Evolutionary conservation across 768 basidiomycete species (phyloP).

Genomic region (Clitopilus hobsonii): DNA sequence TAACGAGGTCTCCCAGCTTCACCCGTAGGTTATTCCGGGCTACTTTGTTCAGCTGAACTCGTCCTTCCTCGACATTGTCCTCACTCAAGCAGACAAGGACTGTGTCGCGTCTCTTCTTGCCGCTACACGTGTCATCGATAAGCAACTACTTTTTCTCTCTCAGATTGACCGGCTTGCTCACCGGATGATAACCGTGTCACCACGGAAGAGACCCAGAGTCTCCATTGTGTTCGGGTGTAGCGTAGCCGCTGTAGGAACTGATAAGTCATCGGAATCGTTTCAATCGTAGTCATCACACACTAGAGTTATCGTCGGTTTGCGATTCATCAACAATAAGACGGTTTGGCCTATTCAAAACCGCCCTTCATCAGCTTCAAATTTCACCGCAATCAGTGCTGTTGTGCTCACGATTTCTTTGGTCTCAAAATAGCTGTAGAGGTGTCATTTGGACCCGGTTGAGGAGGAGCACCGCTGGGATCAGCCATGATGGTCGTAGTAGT

Average conservation of each 20-base stretch:
- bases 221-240: conserved; percentile 98
- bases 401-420: conserved; percentile 93
- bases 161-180: conserved; percentile 23
- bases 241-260: conserved; percentile 70
- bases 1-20: conserved; percentile 94
- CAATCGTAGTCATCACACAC: conserved; percentile 31
- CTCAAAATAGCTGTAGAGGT: conserved; percentile 92
- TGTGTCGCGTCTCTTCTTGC: conserved; percentile 96
- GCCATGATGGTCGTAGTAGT: conserved; percentile 39
- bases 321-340: conserved; percentile 97
- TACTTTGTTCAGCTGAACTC: conserved; percentile 98
- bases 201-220: conserved; percentile 85
- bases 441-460: conserved; percentile 85
- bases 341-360: conserved; percentile 68
- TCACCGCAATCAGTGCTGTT: conserved; percentile 3
- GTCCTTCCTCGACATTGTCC: conserved; percentile 97
- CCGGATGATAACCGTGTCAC: conserved; percentile 95
- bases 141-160: background rate
- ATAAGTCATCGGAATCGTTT: conserved; percentile 8
- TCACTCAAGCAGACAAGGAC: conserved; percentile 95
- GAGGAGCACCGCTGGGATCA: conserved; percentile 80
- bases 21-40: conserved; percentile 99
- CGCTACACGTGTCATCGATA: conserved; percentile 39
- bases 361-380: conserved; percentile 14
- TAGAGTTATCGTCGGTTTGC: conserved; percentile 92